These are phyloP conservation scores for Fusarium armeniacum DNA, from an alignment of 2,329 filamentous ascomycete species.

Conservation along the genomic window DNA sequence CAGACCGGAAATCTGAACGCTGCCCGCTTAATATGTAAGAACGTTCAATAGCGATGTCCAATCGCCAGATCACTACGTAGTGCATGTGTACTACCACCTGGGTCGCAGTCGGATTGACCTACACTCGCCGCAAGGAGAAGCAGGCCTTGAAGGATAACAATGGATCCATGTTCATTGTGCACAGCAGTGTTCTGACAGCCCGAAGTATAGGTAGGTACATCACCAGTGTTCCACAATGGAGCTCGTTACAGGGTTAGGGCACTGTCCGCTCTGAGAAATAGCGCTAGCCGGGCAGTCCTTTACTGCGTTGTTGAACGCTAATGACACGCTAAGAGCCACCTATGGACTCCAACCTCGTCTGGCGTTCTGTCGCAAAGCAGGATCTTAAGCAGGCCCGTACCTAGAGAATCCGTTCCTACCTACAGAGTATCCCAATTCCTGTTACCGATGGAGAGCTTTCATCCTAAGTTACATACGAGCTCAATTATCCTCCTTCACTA, in stretches of 20 bases:
- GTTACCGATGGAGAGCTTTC: too few species aligned
- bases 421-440: background rate
- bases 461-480: background rate
- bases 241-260: background rate
- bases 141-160: background rate
- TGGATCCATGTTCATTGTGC: too few species aligned
- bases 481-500: too few species aligned
- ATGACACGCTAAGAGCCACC: background rate
- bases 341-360: too few species aligned
- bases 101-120: background rate
- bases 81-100: too few species aligned
- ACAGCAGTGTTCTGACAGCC: background rate
- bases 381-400: too few species aligned
- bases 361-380: background rate
- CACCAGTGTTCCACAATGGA: background rate
- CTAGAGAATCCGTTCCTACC: background rate
- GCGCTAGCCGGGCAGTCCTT: background rate
- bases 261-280: background rate
- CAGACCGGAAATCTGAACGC: background rate
- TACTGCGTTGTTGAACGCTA: background rate
- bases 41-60: background rate
- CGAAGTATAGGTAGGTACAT: too few species aligned
- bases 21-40: background rate
- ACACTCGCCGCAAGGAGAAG: background rate
- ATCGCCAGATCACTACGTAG: background rate